A percentile compares a stretch with the other conserved stretches of the same genome.
Evolutionary conservation across 2,329 filamentous ascomycete species (phyloP).

Genomic region (Claviceps sp.): DNA sequence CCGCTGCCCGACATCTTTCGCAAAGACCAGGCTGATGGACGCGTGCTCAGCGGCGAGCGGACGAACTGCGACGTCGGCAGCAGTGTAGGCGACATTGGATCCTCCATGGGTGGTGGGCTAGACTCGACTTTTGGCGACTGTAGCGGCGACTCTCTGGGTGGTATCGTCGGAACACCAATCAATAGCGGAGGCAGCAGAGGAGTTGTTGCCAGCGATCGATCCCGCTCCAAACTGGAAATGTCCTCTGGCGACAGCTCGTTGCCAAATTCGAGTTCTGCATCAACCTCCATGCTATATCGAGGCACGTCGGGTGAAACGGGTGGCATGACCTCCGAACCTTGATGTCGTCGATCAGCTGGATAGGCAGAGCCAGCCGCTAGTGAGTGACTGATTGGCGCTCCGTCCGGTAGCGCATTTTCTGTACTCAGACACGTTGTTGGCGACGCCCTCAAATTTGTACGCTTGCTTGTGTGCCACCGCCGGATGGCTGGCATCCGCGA

Average conservation of each 20-base stretch:
- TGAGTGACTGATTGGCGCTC: conserved; percentile 63
- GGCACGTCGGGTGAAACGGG: conserved; percentile 48
- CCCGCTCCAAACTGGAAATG: conserved; percentile 40
- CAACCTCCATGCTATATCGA: conserved; percentile 40
- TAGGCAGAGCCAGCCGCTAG: conserved; percentile 52
- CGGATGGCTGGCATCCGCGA: conserved; percentile 42
- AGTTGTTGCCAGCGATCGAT: conserved; percentile 55
- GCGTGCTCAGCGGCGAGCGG: conserved; percentile 58
- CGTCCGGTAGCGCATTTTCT: conserved; percentile 59
- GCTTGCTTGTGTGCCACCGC: conserved; percentile 35
- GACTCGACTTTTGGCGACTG: conserved; percentile 54
- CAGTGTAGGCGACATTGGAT: conserved; percentile 4
- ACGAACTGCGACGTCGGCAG: conserved; percentile 34
- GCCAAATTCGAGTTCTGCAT: conserved; percentile 25
- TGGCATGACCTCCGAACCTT: conserved; percentile 38
- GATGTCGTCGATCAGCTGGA: conserved; percentile 28
- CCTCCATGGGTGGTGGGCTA: conserved; percentile 1
- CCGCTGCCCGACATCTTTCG: conserved; percentile 47
- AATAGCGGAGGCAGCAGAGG: conserved; percentile 76
- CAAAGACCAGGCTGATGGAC: conserved; percentile 68
- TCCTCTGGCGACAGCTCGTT: conserved; percentile 21
- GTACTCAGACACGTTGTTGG: conserved; percentile 75
- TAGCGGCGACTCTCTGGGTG: conserved; percentile 61
- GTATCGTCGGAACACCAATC: conserved; percentile 40
- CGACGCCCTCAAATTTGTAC: conserved; percentile 31